A percentile compares a stretch with the other conserved stretches of the same genome.
These are phyloP conservation scores for Lasiosphaeris hirsuta DNA, from an alignment of 495 filamentous ascomycete genomes.

Conservation along the genomic window DNA sequence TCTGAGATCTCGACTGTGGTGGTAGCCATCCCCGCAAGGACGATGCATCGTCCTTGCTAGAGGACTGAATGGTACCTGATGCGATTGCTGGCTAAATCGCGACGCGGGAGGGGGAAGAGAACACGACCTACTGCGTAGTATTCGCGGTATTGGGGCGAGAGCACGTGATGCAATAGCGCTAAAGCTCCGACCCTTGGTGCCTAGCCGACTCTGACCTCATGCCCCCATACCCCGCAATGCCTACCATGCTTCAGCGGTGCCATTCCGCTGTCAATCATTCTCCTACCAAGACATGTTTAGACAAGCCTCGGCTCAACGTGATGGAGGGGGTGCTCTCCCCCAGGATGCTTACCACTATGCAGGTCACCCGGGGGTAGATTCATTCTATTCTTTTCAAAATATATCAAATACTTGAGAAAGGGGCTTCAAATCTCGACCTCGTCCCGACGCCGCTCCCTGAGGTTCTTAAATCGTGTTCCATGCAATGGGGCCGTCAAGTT, in stretches of 20 bases:
- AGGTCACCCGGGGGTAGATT: no score
- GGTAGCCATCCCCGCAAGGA: slow-evolving; percentile 15
- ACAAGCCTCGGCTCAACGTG: not conserved
- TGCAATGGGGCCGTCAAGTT: slow-evolving; percentile 43
- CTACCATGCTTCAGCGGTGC: slow-evolving; percentile 12
- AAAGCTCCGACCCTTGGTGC: no score
- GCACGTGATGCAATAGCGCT: slow-evolving; percentile 17
- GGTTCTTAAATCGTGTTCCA: no score
- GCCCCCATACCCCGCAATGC: not conserved
- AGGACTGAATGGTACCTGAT: not conserved
- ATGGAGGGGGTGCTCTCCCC: no score
- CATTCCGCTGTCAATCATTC: not conserved
- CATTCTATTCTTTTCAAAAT: no score
- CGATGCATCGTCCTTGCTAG: not conserved
- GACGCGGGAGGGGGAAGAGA: not conserved
- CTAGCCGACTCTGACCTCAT: not conserved
- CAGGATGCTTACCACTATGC: no score
- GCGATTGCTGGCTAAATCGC: not conserved
- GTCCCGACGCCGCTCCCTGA: no score
- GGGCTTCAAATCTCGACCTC: no score
- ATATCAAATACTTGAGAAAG: no score
- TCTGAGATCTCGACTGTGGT: slow-evolving; percentile 21
- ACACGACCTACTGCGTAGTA: not conserved
- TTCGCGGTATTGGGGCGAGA: slow-evolving; percentile 8
- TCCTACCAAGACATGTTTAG: not conserved